Evolutionary conservation across 345 rosid species (phyloP).

Genomic region (Syzygium aqueum): DNA sequence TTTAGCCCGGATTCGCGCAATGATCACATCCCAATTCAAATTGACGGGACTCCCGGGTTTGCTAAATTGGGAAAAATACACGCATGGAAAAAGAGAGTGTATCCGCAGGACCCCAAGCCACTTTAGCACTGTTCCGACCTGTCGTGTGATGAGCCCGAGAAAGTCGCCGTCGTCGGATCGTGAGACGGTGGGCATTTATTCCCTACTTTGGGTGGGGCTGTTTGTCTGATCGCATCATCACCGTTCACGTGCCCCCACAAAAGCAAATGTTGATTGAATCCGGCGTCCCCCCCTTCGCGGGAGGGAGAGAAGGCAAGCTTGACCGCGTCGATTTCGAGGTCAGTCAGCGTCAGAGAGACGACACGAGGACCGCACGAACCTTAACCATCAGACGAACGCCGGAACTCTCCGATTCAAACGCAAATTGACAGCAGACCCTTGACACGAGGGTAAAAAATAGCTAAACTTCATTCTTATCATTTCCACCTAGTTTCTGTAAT

Average conservation of each 20-base stretch:
- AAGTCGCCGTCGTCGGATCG: neutral
- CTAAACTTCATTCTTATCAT: neutral
- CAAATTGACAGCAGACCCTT: neutral
- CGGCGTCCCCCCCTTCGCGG: neutral
- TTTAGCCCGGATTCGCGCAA: neutral
- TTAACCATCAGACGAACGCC: neutral
- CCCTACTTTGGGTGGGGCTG: neutral
- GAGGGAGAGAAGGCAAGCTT: neutral
- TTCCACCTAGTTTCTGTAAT: neutral
- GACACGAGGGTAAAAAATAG: neutral
- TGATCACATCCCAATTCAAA: neutral
- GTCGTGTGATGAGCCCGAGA: neutral
- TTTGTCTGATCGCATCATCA: neutral
- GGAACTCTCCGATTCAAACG: neutral
- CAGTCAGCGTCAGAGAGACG: neutral
- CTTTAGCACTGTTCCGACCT: neutral
- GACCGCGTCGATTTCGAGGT: neutral
- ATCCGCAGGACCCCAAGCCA: neutral
- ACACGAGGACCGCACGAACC: neutral
- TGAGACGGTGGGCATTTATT: neutral
- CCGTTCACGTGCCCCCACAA: neutral
- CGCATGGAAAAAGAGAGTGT: neutral
- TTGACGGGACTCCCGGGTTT: neutral
- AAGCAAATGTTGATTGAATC: neutral
- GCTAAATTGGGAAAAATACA: neutral